Base-by-base conservation (phyloP, 192 early-diverging fungal species). In the Dissophora ornata region DNA sequence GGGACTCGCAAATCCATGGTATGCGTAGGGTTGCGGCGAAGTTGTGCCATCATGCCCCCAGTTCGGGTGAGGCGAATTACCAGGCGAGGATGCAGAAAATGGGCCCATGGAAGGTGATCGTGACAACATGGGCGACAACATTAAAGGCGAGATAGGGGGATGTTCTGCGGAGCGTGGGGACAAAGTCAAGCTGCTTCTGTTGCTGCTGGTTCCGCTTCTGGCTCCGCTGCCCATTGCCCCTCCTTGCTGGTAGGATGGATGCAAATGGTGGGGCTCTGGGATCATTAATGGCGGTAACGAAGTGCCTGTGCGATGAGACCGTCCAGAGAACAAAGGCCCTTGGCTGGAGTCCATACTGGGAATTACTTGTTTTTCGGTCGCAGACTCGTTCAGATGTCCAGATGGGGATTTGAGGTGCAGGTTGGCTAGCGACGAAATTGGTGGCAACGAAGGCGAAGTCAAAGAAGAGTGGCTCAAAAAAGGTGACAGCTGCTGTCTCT, bases 91-190 rank as follows among this genome's bases (percentile, higher is more conserved):
- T 11, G 61, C 44, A 2, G 67, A 60, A 0, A 51, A 25, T 19
- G 70, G 70, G 9, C 70, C 70, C 28, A 74, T 65, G 4, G 70
- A 74, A 21, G 70, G 70, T 13, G 70, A 74, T 10, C 70, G 61
- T 5, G 70, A 44, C 42, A 59, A 34, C 40, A 74, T 49, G 7
- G 70, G 70, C 8, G 70, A 74, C 15, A 74, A 56, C 70, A 74
- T 74, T 33, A 65, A 65, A 3, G 70, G 70, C 32, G 70, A 74
- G 13, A 74, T 57, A 1, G 55, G 62, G 3, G 70, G 55, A 11
- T 64, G 70, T 25, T 74, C 70, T 21, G 62, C 24, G 26, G 62
- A 29, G 40, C 62, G 55, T 2, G 70, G 70, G 21, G 70, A 74
- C 4, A 74, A 32, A 10, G 70, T 74, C 22, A 65, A 34, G 25